phyloP scores from a whole-genome alignment of 2,329 filamentous ascomycete genomes.

The Ceratocystis destructans region DNA sequence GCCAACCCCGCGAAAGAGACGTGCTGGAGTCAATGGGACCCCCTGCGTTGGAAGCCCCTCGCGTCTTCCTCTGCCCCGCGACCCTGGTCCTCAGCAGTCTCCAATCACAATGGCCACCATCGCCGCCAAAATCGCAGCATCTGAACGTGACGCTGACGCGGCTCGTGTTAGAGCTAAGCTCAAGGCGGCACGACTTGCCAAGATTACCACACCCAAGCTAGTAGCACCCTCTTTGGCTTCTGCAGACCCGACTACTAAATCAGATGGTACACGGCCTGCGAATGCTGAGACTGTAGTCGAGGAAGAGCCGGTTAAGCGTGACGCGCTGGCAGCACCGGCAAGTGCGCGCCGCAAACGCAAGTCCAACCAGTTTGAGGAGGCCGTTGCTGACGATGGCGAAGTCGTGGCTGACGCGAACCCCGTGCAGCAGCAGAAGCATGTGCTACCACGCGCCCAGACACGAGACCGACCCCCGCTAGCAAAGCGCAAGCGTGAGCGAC shows the following conservation, averaged over 20 bases:
- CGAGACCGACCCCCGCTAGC: slow-evolving; percentile 22
- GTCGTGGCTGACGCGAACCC: slow-evolving; percentile 4
- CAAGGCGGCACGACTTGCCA: slow-evolving; percentile 35
- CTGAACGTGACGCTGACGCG: slow-evolving; percentile 49
- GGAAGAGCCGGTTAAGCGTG: slow-evolving; percentile 28
- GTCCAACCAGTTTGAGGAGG: slow-evolving; percentile 16
- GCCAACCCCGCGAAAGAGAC: slow-evolving; percentile 1
- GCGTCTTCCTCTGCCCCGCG: slow-evolving; percentile 27
- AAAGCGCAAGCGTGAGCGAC: slow-evolving; percentile 39
- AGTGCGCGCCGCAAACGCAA: slow-evolving; percentile 19
- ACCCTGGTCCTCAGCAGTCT: slow-evolving; percentile 35
- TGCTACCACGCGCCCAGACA: slow-evolving; percentile 1
- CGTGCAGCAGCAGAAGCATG: not conserved
- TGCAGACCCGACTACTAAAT: no score
- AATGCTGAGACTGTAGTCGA: slow-evolving; percentile 20
- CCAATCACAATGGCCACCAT: slow-evolving; percentile 49
- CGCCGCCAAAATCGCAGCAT: slow-evolving; percentile 49
- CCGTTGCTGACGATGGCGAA: slow-evolving; percentile 18
- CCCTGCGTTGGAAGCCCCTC: slow-evolving; percentile 24
- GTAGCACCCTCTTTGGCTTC: not conserved
- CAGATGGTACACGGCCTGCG: not conserved
- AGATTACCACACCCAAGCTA: slow-evolving; percentile 17
- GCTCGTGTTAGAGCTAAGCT: slow-evolving; percentile 50
- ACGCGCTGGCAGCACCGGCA: slow-evolving; percentile 21
- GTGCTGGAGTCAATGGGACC: slow-evolving; percentile 5